phyloP scores from a whole-genome alignment of 2,329 filamentous ascomycete genomes.

The Aspergillus ochraceus region DNA sequence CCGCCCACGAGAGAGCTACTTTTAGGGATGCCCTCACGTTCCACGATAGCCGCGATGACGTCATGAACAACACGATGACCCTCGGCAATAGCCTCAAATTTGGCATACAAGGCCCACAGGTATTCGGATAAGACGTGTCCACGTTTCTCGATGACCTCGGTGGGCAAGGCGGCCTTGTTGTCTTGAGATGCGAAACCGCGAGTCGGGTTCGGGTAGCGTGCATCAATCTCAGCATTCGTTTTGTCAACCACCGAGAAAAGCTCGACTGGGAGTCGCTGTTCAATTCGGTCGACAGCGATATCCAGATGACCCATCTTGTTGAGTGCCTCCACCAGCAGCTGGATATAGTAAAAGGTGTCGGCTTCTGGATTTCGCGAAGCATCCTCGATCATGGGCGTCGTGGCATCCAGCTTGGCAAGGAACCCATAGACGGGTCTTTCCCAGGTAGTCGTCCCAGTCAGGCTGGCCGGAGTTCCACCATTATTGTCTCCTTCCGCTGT shows the following conservation, averaged over 20 bases:
- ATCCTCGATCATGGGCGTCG: conserved; percentile 71
- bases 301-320: conserved; percentile 88
- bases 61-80: conserved; percentile 93
- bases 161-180: conserved; percentile 58
- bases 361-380: conserved; percentile 90
- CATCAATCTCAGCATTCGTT: conserved; percentile 90
- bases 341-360: conserved; percentile 92
- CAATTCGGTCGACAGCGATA: conserved; percentile 82
- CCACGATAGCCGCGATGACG: conserved; percentile 80
- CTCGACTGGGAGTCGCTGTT: conserved; percentile 90
- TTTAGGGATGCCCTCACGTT: conserved; percentile 68
- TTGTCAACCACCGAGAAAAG: conserved; percentile 92
- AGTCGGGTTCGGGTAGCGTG: conserved; percentile 83
- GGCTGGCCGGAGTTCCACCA: conserved; percentile 23
- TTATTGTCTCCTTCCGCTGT: conserved; percentile 34
- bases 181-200: conserved; percentile 49
- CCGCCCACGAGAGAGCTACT: conserved; percentile 73
- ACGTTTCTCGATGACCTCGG: conserved; percentile 71
- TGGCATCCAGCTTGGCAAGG: conserved; percentile 57
- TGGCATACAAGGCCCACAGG: conserved; percentile 88
- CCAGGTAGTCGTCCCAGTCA: conserved; percentile 42
- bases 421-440: conserved; percentile 59
- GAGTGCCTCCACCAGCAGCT: conserved; percentile 80
- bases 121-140: conserved; percentile 88
- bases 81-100: conserved; percentile 96